Percentiles rank a stretch among this genome's conserved stretches.
phyloP scores from a whole-genome alignment of 768 basidiomycete genomes.

The Daedalea quercina region DNA sequence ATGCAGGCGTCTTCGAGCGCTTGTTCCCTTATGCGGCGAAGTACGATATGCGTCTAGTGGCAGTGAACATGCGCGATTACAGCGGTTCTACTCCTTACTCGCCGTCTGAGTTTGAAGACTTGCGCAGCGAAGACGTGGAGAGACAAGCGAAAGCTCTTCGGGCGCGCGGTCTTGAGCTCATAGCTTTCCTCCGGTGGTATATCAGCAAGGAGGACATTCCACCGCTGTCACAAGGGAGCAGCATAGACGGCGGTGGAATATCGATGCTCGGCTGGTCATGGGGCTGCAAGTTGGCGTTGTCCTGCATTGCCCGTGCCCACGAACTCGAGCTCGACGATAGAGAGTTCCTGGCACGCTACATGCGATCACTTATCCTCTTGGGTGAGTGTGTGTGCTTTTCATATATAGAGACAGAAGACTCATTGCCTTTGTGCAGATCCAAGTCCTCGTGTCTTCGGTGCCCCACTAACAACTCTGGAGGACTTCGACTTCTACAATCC shows the following conservation, averaged over 20 bases:
- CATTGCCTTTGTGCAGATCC: not conserved
- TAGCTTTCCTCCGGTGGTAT: conserved; percentile 25
- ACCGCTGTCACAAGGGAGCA: conserved; percentile 2
- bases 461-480: not conserved
- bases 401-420: not conserved
- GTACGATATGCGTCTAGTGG: conserved; percentile 28
- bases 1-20: conserved; percentile 23
- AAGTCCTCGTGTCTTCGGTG: not conserved
- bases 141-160: conserved; percentile 20
- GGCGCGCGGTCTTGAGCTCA: conserved; percentile 26
- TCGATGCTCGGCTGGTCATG: conserved; percentile 30
- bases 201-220: conserved; percentile 24
- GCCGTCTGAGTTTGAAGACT: conserved; percentile 18
- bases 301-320: conserved; percentile 10
- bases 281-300: conserved; percentile 17
- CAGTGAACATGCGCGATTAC: conserved; percentile 30
- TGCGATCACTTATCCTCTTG: conserved; percentile 22
- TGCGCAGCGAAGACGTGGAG: conserved; percentile 13
- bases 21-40: conserved; percentile 19
- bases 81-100: conserved; percentile 29
- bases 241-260: conserved; percentile 21
- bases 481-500: conserved; percentile 2
- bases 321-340: conserved; percentile 15
- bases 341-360: conserved; percentile 12
- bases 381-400: conserved; percentile 14